Conservation (phyloP, 2,329 filamentous ascomycete species). For the Colletotrichum lupini region DNA sequence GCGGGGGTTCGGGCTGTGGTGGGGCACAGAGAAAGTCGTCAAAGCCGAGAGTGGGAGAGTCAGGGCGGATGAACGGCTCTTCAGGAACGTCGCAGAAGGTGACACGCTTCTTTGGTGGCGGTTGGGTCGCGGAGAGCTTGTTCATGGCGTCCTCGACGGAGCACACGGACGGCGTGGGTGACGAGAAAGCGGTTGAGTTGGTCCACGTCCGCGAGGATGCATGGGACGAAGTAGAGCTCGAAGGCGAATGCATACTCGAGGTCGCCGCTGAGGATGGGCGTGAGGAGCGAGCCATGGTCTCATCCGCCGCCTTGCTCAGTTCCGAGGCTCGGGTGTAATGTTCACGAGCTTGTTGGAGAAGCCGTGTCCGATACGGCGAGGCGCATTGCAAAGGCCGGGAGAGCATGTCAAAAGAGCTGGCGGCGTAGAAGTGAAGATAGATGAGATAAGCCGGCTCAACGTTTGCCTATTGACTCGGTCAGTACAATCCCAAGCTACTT, state of each 20-base stretch:
- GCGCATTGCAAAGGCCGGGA: slow-evolving; percentile 59
- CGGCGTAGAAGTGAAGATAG: slow-evolving; percentile 72
- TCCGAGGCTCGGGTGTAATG: slow-evolving; percentile 63
- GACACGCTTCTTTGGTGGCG: slow-evolving; percentile 50
- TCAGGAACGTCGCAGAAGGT: slow-evolving; percentile 48
- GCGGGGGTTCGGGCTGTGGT: slow-evolving; percentile 27
- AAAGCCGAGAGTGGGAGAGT: slow-evolving; percentile 70
- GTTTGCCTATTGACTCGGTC: slow-evolving; percentile 42
- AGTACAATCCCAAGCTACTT: slow-evolving; percentile 11
- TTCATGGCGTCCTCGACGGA: slow-evolving; percentile 46
- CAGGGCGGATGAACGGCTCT: slow-evolving; percentile 64
- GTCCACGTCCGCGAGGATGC: slow-evolving; percentile 51
- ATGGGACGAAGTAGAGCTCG: slow-evolving; percentile 53
- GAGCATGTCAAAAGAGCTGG: slow-evolving; percentile 68
- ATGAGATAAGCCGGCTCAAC: slow-evolving; percentile 66
- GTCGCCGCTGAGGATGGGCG: slow-evolving; percentile 50
- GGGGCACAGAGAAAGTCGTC: slow-evolving; percentile 52
- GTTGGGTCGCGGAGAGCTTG: slow-evolving; percentile 10
- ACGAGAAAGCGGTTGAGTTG: slow-evolving; percentile 56
- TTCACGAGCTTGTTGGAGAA: slow-evolving; percentile 62
- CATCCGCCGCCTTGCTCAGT: slow-evolving; percentile 60
- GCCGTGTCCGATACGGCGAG: slow-evolving; percentile 56
- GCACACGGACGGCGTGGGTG: slow-evolving; percentile 57
- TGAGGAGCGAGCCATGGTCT: slow-evolving; percentile 50
- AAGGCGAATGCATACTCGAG: slow-evolving; percentile 58